phyloP scores from a whole-genome alignment of 495 filamentous ascomycete genomes.

The Letharia columbiana region DNA sequence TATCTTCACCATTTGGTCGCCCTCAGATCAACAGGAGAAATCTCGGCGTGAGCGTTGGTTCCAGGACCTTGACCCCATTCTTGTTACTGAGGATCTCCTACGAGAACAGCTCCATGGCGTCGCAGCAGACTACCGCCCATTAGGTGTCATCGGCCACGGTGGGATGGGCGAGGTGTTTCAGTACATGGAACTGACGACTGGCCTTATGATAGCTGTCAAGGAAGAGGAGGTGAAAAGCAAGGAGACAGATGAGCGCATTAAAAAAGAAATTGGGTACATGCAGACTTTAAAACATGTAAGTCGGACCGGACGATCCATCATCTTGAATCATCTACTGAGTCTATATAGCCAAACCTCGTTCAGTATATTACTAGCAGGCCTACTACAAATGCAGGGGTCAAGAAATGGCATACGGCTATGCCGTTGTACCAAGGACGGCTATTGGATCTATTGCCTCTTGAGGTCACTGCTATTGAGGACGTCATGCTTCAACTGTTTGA shows the following conservation, averaged over 20 bases:
- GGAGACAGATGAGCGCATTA: background rate
- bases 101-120: background rate
- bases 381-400: background rate
- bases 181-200: conserved; percentile 1
- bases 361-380: background rate
- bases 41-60: background rate
- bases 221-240: background rate
- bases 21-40: background rate
- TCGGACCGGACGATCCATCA: background rate
- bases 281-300: conserved; percentile 1
- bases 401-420: background rate
- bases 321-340: background rate
- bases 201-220: conserved; percentile 5
- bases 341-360: background rate
- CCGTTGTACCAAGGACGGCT: conserved; percentile 5
- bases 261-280: background rate
- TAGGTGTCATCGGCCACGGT: background rate
- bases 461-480: background rate
- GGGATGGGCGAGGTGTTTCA: background rate
- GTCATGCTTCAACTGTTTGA: conserved; percentile 5
- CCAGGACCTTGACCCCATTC: background rate
- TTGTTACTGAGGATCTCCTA: background rate
- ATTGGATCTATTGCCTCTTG: background rate
- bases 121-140: background rate
- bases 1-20: background rate